Percentiles rank a stretch among this genome's conserved stretches.
These are phyloP conservation scores for Clavulina sp. DNA, from an alignment of 768 basidiomycete genomes.

Conservation along the genomic window DNA sequence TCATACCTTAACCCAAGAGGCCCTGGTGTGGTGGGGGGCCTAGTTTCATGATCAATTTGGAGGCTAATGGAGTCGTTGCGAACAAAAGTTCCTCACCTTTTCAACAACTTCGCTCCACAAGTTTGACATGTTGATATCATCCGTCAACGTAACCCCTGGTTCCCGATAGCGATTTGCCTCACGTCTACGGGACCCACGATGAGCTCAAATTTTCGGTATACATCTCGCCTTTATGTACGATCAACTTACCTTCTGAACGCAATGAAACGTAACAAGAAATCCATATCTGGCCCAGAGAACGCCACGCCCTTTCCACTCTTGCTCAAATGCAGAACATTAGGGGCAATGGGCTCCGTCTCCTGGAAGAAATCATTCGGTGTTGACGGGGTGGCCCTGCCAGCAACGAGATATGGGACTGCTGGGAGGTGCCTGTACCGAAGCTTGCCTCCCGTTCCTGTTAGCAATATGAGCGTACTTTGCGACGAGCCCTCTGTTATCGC, in stretches of 20 bases:
- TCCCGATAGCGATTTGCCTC: not conserved
- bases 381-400: not conserved
- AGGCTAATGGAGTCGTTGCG: not conserved
- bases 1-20: slow-evolving; percentile 69
- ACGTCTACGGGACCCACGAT: not conserved
- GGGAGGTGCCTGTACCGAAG: too few species aligned
- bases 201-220: not conserved
- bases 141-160: slow-evolving; percentile 16
- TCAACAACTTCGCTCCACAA: slow-evolving; percentile 65
- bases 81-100: slow-evolving; percentile 28
- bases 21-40: slow-evolving; percentile 81
- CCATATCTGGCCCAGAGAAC: slow-evolving; percentile 69
- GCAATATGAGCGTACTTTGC: too few species aligned
- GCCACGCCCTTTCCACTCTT: slow-evolving; percentile 84
- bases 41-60: slow-evolving; percentile 15
- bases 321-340: slow-evolving; percentile 59
- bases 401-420: not conserved
- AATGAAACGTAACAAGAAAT: slow-evolving; percentile 58
- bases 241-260: slow-evolving; percentile 51
- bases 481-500: not conserved
- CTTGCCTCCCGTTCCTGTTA: too few species aligned
- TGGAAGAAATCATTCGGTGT: not conserved
- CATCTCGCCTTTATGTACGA: not conserved
- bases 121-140: slow-evolving; percentile 45
- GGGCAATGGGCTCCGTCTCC: slow-evolving; percentile 51